These are phyloP conservation scores for Parastagonospora avenae DNA, from an alignment of 2,329 filamentous ascomycete species.

Conservation along the genomic window DNA sequence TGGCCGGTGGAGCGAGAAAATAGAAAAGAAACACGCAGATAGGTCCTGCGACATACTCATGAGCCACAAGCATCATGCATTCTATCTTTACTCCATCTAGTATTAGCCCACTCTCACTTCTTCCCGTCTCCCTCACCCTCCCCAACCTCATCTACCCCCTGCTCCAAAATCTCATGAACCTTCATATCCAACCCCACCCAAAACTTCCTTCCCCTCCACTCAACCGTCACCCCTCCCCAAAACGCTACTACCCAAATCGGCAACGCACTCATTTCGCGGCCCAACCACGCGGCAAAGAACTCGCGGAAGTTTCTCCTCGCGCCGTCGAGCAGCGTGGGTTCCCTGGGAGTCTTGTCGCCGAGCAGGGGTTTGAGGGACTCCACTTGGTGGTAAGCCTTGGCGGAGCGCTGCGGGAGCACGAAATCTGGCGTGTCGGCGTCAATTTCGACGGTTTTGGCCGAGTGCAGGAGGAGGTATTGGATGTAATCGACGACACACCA, in stretches of 20 bases:
- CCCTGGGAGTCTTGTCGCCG: conserved; percentile 8
- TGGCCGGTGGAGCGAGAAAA: too few species aligned
- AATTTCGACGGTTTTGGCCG: conserved; percentile 69
- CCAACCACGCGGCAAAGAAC: conserved; percentile 85
- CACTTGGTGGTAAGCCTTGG: conserved; percentile 39
- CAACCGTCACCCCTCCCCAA: conserved; percentile 82
- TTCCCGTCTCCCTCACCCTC: too few species aligned
- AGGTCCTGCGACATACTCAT: too few species aligned
- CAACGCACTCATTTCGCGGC: conserved; percentile 78
- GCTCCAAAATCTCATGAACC: conserved; percentile 63
- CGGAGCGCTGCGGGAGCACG: conserved; percentile 55
- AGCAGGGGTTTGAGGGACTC: conserved; percentile 29
- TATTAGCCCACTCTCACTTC: too few species aligned
- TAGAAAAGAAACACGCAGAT: too few species aligned
- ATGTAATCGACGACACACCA: conserved; percentile 81
- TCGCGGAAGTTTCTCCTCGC: conserved; percentile 64
- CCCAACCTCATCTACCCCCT: not conserved
- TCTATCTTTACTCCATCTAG: too few species aligned
- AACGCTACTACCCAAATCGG: conserved; percentile 93
- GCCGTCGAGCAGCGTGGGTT: conserved; percentile 33
- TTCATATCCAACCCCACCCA: conserved; percentile 83
- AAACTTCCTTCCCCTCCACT: conserved; percentile 85
- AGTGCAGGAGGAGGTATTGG: conserved; percentile 76
- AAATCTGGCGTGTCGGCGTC: conserved; percentile 78
- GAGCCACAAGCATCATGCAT: too few species aligned